Conservation (phyloP, 768 basidiomycete genomes). For the Daedaleopsis nitida region DNA sequence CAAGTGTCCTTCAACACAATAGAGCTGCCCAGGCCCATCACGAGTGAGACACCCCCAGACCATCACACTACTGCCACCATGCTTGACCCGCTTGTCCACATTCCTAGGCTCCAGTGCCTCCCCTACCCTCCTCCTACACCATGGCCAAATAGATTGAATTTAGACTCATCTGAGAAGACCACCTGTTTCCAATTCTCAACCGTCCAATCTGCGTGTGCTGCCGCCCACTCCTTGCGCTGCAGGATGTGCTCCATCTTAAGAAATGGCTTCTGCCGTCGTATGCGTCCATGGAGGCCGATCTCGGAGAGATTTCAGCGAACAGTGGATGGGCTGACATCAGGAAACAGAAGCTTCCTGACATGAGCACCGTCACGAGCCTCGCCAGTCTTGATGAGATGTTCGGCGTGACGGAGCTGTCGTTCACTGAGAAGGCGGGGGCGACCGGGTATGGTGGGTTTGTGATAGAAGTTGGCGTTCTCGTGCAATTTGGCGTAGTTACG, state of each 20-base stretch:
- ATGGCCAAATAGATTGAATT: slow-evolving; percentile 9
- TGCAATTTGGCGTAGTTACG: not conserved
- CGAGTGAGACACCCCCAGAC: slow-evolving; percentile 1
- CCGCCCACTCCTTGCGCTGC: not conserved
- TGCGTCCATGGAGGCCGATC: not conserved
- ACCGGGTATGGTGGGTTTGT: not conserved
- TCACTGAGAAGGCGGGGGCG: not conserved
- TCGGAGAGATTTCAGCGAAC: not conserved
- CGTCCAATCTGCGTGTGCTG: not conserved
- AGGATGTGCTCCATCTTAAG: not conserved
- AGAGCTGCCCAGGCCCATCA: not conserved
- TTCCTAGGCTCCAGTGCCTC: slow-evolving; percentile 1
- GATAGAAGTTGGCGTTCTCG: not conserved
- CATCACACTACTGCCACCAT: not conserved
- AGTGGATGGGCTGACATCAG: not conserved
- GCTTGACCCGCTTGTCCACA: not conserved
- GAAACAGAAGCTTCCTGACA: not conserved
- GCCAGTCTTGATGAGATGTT: not conserved
- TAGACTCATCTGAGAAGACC: slow-evolving; percentile 11
- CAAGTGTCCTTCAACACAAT: not conserved
- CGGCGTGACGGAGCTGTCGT: not conserved
- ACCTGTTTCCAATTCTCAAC: not conserved
- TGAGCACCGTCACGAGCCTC: not conserved
- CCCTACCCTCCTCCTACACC: slow-evolving; percentile 1
- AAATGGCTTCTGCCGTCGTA: not conserved